Base-by-base conservation (phyloP, 75 land plant genomes). In the Cryptomeria japonica region DNA sequence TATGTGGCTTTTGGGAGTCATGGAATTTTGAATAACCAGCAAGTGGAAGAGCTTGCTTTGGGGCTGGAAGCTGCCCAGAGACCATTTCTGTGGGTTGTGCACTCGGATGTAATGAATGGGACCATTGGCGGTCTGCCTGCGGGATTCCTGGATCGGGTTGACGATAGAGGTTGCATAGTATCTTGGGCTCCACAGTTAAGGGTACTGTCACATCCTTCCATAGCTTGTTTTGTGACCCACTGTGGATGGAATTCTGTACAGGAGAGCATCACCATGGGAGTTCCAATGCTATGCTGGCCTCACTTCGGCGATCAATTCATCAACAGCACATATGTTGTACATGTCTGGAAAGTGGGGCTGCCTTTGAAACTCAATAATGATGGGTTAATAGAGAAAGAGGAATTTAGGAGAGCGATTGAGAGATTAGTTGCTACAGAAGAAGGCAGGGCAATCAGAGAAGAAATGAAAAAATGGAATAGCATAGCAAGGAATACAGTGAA, bases 231-330 rank as follows among this genome's bases (percentile, higher is more conserved):
- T 58, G 87, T 96, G 0, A 92, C 94, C 0, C 97, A 96, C 84
- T 94, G 96, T 56, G 96, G 97, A 12, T 96, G 96, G 96, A 96
- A 96, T 42, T 95, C 96, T 19, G 92, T 90, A 6, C 22, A 92
- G 83, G 96, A 95, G 51, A 93, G 95, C 42, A 90, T 95, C 14
- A 49, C 82, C 2, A 86, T 78, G 61, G 91, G 86, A n/a, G 88
- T 89, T 86, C 88, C 92, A 0, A 79, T 95, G 44, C 75, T 95
- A 2, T 92, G 95, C 37, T 92, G 86, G 77, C 95, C 96, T 5
- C 80, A 85, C 0, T 78, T 89, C 15, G 92, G 90, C 0, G 96
- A 95, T 38, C 96, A 95, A 89, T 89, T 90, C 19, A 64, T 92
- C n/a, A 93, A 93, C 46, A 86, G 88, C 84, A 15, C 36, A 2